phyloP scores from a whole-genome alignment of 352 stramenopile genomes.

The Globisporangium alternatum region DNA sequence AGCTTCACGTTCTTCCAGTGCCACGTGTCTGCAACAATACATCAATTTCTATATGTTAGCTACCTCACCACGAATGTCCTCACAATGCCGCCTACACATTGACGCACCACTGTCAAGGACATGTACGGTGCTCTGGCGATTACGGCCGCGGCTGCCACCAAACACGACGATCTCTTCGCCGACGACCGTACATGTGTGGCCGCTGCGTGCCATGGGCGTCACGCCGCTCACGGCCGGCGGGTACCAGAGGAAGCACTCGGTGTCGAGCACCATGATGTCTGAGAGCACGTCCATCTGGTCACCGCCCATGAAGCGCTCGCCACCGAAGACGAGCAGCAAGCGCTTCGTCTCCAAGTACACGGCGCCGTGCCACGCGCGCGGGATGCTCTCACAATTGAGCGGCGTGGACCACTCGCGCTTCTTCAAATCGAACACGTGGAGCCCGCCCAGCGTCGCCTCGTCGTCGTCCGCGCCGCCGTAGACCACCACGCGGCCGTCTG shows the following conservation, averaged over 20 bases:
- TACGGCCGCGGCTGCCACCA: conserved; percentile 67
- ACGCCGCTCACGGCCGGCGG: conserved; percentile 81
- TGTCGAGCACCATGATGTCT: conserved; percentile 91
- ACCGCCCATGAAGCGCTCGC: conserved; percentile 69
- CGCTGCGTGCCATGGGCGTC: conserved; percentile 55
- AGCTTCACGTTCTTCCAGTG: conserved; percentile 87
- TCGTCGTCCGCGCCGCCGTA: conserved; percentile 92
- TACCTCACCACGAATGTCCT: background rate
- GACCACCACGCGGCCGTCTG: conserved; percentile 81
- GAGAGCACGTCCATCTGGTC: conserved; percentile 71
- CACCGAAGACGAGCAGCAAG: conserved; percentile 91
- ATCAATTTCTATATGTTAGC: background rate
- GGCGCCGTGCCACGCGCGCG: conserved; percentile 88
- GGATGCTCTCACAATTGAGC: conserved; percentile 88
- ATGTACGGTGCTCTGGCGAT: conserved; percentile 69
- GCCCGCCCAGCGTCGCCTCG: conserved; percentile 74
- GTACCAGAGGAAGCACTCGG: conserved; percentile 93
- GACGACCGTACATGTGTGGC: conserved; percentile 73
- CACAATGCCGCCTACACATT: background rate
- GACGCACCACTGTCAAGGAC: conserved; percentile 64
- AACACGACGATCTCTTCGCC: conserved; percentile 81
- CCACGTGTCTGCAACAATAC: conserved; percentile 64
- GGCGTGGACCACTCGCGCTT: conserved; percentile 74
- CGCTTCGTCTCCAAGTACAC: conserved; percentile 88
- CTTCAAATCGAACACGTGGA: conserved; percentile 84